Evolutionary conservation across 176 grass and related monocot genomes (phyloP).

Genomic region (Metroxylon sagu): DNA sequence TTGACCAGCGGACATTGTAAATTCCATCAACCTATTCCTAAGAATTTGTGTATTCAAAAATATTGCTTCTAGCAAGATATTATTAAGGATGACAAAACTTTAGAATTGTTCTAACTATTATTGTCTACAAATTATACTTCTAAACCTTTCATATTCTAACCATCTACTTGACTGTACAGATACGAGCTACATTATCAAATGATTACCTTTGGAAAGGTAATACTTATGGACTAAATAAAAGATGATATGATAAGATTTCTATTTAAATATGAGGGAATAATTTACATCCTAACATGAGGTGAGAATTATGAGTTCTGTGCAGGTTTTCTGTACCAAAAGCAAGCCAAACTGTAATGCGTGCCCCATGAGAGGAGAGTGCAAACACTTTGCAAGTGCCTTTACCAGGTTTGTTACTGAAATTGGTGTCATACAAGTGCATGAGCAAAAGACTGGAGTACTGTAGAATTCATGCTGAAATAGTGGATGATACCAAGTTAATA

Average conservation of each 20-base stretch:
- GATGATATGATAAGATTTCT: background rate
- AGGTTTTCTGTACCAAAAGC: slow-evolving; percentile 88
- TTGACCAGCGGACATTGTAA: slow-evolving; percentile 93
- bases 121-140: background rate
- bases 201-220: slow-evolving; percentile 97
- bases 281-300: background rate
- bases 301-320: slow-evolving; percentile 1
- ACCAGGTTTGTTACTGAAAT: slow-evolving; percentile 45
- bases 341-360: slow-evolving; percentile 92
- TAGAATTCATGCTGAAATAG: too few species aligned
- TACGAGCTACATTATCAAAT: slow-evolving; percentile 97
- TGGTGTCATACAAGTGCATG: too few species aligned
- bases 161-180: slow-evolving; percentile 15
- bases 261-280: too few species aligned
- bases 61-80: too few species aligned
- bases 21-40: slow-evolving; percentile 17
- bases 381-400: slow-evolving; percentile 88
- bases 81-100: too few species aligned
- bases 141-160: background rate
- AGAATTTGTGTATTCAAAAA: background rate
- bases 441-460: too few species aligned
- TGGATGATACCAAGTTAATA: too few species aligned
- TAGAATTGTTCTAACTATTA: too few species aligned
- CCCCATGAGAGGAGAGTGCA: slow-evolving; percentile 88
- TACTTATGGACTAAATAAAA: slow-evolving; percentile 1